phyloP scores from a whole-genome alignment of 805 yeast genomes.

The Starmerella vitae region DNA sequence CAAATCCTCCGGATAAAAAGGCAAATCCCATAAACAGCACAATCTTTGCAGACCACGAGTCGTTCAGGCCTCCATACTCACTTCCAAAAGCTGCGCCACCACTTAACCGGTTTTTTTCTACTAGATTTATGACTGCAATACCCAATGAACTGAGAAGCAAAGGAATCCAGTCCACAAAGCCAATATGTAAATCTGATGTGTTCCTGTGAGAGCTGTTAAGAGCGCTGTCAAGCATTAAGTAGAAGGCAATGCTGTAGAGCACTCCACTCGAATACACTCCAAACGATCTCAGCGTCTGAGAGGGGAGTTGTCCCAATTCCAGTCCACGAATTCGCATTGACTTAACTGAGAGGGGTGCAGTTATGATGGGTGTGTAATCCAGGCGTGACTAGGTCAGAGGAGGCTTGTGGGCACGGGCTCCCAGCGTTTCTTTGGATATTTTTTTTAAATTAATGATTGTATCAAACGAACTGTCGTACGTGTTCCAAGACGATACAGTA shows the following conservation, averaged over 20 bases:
- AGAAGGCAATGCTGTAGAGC: constrained; percentile 68
- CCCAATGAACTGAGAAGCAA: constrained; percentile 78
- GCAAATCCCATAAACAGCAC: constrained; percentile 87
- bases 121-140: constrained; percentile 63
- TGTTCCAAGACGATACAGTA: constrained; percentile 46
- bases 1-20: constrained; percentile 81
- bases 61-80: constrained; percentile 29
- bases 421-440: too few species aligned
- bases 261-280: constrained; percentile 52
- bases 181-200: constrained; percentile 74
- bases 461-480: constrained; percentile 49
- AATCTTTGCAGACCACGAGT: constrained; percentile 89
- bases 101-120: constrained; percentile 47
- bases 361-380: neutral
- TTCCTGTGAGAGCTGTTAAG: constrained; percentile 72
- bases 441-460: neutral
- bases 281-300: constrained; percentile 51
- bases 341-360: neutral
- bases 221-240: constrained; percentile 82
- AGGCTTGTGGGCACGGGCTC: too few species aligned
- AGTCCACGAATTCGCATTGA: neutral
- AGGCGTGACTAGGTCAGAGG: too few species aligned
- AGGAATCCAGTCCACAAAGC: constrained; percentile 94
- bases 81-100: constrained; percentile 29
- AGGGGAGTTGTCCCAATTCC: constrained; percentile 40